phyloP scores from a whole-genome alignment of 129 eudicot genomes.

The Artemisia annua region DNA sequence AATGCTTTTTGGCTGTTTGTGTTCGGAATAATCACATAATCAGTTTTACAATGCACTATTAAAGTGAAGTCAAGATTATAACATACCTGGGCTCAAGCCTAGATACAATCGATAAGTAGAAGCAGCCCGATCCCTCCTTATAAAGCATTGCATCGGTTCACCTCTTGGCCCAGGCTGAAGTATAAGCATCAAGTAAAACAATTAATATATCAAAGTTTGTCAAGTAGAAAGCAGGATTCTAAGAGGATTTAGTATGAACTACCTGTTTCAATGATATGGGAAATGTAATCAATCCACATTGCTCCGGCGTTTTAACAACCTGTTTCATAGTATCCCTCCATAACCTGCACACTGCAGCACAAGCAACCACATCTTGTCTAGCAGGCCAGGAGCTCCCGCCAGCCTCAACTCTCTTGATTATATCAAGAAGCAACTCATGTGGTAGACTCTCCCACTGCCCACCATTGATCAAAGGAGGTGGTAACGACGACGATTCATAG shows the following conservation, averaged over 20 bases:
- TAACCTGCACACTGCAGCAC: constrained; percentile 62
- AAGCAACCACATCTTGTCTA: constrained; percentile 57
- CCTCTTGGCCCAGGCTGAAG: constrained; percentile 69
- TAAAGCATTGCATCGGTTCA: constrained; percentile 69
- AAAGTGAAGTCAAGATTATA: not conserved
- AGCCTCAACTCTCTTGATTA: constrained; percentile 51
- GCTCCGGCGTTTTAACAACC: constrained; percentile 58
- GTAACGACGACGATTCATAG: constrained; percentile 25
- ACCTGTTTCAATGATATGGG: constrained; percentile 80
- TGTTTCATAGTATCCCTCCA: constrained; percentile 60
- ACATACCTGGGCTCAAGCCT: constrained; percentile 69
- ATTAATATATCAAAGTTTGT: not conserved
- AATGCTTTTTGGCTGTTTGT: too few relatives aligned
- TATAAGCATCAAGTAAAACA: constrained; percentile 1
- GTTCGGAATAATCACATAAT: too few relatives aligned
- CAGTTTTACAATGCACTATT: not conserved
- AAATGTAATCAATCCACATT: constrained; percentile 73
- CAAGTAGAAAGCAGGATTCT: not conserved
- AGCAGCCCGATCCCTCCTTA: constrained; percentile 64
- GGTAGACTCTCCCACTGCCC: constrained; percentile 64
- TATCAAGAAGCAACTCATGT: constrained; percentile 61
- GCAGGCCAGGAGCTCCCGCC: constrained; percentile 59
- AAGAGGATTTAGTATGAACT: not conserved
- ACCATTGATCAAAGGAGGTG: constrained; percentile 16
- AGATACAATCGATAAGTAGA: constrained; percentile 60